Base-by-base conservation (phyloP, 441 rosid genomes). In the Adansonia madagascariensis region DNA sequence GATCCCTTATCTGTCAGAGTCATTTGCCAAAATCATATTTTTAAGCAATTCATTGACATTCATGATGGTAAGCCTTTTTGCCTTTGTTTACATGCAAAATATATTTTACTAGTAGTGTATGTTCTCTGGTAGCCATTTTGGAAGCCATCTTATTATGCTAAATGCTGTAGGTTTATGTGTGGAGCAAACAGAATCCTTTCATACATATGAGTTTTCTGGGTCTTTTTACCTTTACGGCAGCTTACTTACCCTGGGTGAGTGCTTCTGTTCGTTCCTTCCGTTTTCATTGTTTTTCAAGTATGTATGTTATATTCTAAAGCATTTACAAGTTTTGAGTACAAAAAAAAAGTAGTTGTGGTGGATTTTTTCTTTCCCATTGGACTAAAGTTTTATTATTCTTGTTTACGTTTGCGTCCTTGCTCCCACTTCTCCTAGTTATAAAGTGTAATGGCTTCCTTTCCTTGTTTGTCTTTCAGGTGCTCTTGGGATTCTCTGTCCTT, bases 121-220 rank as follows among this genome's bases (percentile, higher is more conserved):
- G 75, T 71, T 74, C 9, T 64, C 27, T 55, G 14, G 60, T 47
- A 17, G n/a, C 18, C 52, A n/a, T 71, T 49, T 24, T 55, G 66
- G 41, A 53, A 76, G 18, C 52, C 71, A 64, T 77, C 17, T 78
- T 12, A 27, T 1, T 76, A 67, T 79, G 66, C 24, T 72, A 15
- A 22, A 15, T 20, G 66, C 24, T 64, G 55, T 85, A 96, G 99
- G 99, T 96, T 35, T 96, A 96, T 79, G 99, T 96, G 56, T 96
- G 99, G 99, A 94, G 99, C 86, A 96, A 96, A 86, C 99, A 92
- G 84, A 96, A 96, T 81, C 99, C 99, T 71, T 94, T 88, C 67
- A 94, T 96, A 81, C 98, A 92, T 81, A 96, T 96, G 99, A 96
- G 99, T 84, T 96, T 96, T 89, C 85, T 96, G 81, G 99, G 98